Evolutionary conservation across 2,329 filamentous ascomycete genomes (phyloP).

Genomic region (Cladosporium colombiae): DNA sequence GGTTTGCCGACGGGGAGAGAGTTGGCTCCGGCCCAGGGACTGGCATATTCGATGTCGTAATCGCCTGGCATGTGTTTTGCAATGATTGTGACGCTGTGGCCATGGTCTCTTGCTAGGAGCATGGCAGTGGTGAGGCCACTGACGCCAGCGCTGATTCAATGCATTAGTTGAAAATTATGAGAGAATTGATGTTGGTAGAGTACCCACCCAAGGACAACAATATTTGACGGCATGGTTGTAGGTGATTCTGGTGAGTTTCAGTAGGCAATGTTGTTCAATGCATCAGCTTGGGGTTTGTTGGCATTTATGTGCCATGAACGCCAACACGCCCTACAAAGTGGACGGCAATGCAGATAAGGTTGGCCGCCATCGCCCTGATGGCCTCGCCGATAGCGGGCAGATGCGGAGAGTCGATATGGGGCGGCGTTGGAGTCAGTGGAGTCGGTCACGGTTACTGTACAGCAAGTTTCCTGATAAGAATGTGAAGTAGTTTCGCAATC

Average conservation of each 20-base stretch:
- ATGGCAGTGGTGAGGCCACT: constrained; percentile 66
- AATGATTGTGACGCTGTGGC: constrained; percentile 66
- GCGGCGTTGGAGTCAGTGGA: neutral
- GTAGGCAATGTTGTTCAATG: neutral
- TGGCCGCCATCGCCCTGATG: neutral
- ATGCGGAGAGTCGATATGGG: neutral
- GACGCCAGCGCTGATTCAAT: constrained; percentile 59
- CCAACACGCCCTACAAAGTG: neutral
- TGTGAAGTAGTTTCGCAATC: neutral
- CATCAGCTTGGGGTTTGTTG: neutral
- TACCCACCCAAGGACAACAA: constrained; percentile 52
- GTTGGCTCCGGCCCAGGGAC: constrained; percentile 86
- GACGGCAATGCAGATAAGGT: constrained; percentile 6
- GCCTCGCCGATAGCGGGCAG: constrained; percentile 12
- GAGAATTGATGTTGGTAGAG: neutral
- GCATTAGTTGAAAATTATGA: neutral
- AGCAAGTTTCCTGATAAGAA: neutral
- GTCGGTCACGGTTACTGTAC: neutral
- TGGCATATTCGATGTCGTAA: constrained; percentile 87
- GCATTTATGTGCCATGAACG: neutral
- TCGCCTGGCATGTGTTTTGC: constrained; percentile 93
- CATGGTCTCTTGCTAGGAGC: constrained; percentile 57
- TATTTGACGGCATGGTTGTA: constrained; percentile 30
- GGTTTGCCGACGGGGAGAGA: constrained; percentile 57
- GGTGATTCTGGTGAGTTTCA: neutral